Evolutionary conservation across 768 basidiomycete species (phyloP).

Genomic region (Lyophyllum semitale): DNA sequence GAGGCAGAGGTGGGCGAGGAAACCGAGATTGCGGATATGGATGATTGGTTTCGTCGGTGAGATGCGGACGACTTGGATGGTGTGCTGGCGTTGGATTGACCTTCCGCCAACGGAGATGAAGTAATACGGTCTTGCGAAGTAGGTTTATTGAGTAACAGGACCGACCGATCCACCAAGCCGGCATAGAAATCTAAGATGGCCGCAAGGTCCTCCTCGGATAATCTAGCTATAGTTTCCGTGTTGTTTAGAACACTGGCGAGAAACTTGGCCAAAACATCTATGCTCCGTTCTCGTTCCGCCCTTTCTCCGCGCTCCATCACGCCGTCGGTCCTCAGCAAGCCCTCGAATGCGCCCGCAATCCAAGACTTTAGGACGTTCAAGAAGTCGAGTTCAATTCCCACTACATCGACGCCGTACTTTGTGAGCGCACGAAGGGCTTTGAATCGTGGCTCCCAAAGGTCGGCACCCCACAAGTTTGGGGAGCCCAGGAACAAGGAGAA

Average conservation of each 20-base stretch:
- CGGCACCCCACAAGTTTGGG: slow-evolving; percentile 55
- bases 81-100: slow-evolving; percentile 27
- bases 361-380: slow-evolving; percentile 61
- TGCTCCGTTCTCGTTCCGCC: slow-evolving; percentile 62
- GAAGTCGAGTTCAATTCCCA: slow-evolving; percentile 64
- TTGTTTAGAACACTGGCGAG: slow-evolving; percentile 52
- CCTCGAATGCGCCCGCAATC: slow-evolving; percentile 68
- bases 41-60: slow-evolving; percentile 66
- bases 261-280: slow-evolving; percentile 61
- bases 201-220: slow-evolving; percentile 58
- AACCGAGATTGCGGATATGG: slow-evolving; percentile 51
- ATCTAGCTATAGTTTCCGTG: slow-evolving; percentile 56
- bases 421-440: slow-evolving; percentile 70
- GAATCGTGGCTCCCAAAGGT: slow-evolving; percentile 71
- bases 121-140: slow-evolving; percentile 28
- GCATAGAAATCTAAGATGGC: slow-evolving; percentile 65
- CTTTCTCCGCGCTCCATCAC: slow-evolving; percentile 42
- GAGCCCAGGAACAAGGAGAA: slow-evolving; percentile 61
- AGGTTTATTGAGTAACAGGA: slow-evolving; percentile 33
- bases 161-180: slow-evolving; percentile 53
- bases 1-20: slow-evolving; percentile 31
- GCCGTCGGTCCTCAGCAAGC: slow-evolving; percentile 35
- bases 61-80: slow-evolving; percentile 27
- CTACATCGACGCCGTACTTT: slow-evolving; percentile 56
- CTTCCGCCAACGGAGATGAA: slow-evolving; percentile 30